Conservation (phyloP, 108 stramenopile species). For the Ochromonas danica region DNA sequence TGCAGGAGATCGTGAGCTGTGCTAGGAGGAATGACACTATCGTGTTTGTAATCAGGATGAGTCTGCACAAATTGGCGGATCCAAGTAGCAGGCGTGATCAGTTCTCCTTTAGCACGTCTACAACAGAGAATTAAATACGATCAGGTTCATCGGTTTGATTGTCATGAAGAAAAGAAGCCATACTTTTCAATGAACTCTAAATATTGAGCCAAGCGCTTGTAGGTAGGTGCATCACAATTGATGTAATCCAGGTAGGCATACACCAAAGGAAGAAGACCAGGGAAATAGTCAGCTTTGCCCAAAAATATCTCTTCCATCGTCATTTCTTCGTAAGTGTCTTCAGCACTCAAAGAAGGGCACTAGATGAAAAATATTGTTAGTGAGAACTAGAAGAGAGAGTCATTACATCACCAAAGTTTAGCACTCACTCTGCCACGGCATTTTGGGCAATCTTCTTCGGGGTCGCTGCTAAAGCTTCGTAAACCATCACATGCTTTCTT, state of each 20-base stretch:
- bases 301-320: slow-evolving; percentile 92
- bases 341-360: too few species aligned
- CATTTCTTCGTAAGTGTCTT: slow-evolving; percentile 90
- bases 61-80: slow-evolving; percentile 79
- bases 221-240: slow-evolving; percentile 72
- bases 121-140: not conserved
- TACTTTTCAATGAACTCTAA: slow-evolving; percentile 77
- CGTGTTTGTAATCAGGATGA: slow-evolving; percentile 88
- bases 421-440: too few species aligned
- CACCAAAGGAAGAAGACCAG: slow-evolving; percentile 90
- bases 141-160: slow-evolving; percentile 37
- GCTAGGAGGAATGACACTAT: slow-evolving; percentile 80
- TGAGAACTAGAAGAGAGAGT: too few species aligned
- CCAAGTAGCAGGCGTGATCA: slow-evolving; percentile 91
- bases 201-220: slow-evolving; percentile 69
- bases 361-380: too few species aligned
- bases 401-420: too few species aligned
- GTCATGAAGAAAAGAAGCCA: slow-evolving; percentile 4
- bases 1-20: slow-evolving; percentile 69
- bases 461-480: too few species aligned
- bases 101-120: slow-evolving; percentile 74
- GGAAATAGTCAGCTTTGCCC: slow-evolving; percentile 92
- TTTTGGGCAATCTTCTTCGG: too few species aligned
- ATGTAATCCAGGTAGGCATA: slow-evolving; percentile 95
- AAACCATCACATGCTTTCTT: too few species aligned